A percentile compares a stretch with the other conserved stretches of the same genome.
phyloP scores from a whole-genome alignment of 805 yeast species.

The Candida namnaoensis region DNA sequence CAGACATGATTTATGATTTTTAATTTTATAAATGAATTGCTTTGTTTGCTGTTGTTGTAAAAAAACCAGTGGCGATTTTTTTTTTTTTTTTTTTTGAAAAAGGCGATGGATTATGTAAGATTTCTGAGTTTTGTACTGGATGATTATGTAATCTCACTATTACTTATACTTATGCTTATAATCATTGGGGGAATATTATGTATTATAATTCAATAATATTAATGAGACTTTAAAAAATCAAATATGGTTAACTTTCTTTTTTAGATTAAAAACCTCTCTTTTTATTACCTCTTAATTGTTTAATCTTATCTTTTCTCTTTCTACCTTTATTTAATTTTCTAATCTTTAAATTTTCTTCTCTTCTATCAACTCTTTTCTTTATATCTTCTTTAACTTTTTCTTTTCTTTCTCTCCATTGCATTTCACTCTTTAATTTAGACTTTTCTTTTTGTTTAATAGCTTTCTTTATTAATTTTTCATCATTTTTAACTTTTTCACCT shows the following conservation, averaged over 20 bases:
- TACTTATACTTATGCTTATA: too few relatives aligned
- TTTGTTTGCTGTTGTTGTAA: too few relatives aligned
- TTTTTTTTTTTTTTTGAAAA: too few relatives aligned
- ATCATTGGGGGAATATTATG: too few relatives aligned
- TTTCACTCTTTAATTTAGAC: slow-evolving; percentile 75
- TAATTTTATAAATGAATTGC: too few relatives aligned
- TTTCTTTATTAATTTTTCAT: slow-evolving; percentile 79
- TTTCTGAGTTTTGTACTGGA: too few relatives aligned
- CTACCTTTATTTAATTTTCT: slow-evolving; percentile 82
- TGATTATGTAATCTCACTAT: too few relatives aligned
- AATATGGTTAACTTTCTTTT: too few relatives aligned
- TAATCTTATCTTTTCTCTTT: slow-evolving; percentile 64
- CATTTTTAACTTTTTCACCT: slow-evolving; percentile 83
- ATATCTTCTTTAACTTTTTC: slow-evolving; percentile 69
- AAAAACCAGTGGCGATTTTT: too few relatives aligned
- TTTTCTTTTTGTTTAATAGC: slow-evolving; percentile 80
- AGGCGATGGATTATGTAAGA: too few relatives aligned
- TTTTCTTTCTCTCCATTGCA: slow-evolving; percentile 89
- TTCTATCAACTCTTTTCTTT: slow-evolving; percentile 69
- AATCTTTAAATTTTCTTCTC: slow-evolving; percentile 84
- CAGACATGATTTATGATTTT: background rate
- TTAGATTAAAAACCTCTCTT: background rate
- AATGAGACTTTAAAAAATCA: too few relatives aligned
- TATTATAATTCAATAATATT: too few relatives aligned
- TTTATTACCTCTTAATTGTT: slow-evolving; percentile 35